Conservation (phyloP, 371 early-diverging fungal species). For the Mucor plumbeus region DNA sequence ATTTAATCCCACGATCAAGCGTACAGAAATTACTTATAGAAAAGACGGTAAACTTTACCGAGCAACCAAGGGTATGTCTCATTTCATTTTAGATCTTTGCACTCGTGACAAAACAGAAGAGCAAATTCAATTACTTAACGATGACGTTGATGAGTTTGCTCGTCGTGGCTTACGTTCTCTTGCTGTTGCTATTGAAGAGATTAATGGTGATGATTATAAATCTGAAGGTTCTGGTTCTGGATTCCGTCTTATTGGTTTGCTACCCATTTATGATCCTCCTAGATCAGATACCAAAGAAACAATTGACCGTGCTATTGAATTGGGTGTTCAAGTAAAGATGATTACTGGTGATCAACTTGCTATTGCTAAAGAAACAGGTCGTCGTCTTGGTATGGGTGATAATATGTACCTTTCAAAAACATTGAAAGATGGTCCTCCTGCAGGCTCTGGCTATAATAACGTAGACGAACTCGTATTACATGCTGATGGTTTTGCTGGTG, state of each 20-base stretch:
- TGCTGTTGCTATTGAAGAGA: conserved; percentile 69
- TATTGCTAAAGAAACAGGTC: conserved; percentile 83
- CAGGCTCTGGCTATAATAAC: conserved; percentile 66
- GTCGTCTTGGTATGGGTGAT: conserved; percentile 68
- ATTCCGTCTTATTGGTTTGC: conserved; percentile 64
- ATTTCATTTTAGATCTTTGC: conserved; percentile 66
- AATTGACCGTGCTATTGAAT: conserved; percentile 76
- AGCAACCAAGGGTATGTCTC: conserved; percentile 70
- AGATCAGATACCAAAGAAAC: conserved; percentile 76
- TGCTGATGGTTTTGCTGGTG: conserved; percentile 84
- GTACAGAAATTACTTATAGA: conserved; percentile 75
- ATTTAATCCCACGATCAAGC: conserved; percentile 84
- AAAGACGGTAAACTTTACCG: conserved; percentile 61
- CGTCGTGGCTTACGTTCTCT: conserved; percentile 76
- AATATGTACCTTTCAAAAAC: conserved; percentile 70
- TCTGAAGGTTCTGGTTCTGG: conserved; percentile 57
- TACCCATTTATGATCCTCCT: conserved; percentile 86
- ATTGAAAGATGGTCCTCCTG: conserved; percentile 65
- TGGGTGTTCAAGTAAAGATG: conserved; percentile 91
- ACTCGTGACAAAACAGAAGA: conserved; percentile 64
- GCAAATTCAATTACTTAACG: conserved; percentile 42
- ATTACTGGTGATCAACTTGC: conserved; percentile 91
- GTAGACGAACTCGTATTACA: conserved; percentile 77
- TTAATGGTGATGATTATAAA: conserved; percentile 46
- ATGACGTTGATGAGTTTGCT: conserved; percentile 71